These are phyloP conservation scores for Oxyria digyna DNA, from an alignment of 148 eudicot species.

Conservation along the genomic window DNA sequence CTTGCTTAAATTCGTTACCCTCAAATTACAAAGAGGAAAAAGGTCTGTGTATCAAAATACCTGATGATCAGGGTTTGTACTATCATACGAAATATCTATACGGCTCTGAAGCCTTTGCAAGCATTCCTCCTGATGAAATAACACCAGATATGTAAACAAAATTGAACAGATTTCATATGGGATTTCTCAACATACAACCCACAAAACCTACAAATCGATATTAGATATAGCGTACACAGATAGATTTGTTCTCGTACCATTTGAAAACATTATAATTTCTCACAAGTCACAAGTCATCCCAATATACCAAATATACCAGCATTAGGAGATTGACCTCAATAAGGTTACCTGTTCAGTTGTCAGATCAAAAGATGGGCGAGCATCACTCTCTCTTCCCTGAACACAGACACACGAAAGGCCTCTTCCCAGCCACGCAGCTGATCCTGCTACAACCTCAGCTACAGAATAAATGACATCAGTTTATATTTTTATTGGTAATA, in stretches of 20 bases:
- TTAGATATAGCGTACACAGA: not conserved
- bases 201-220: not conserved
- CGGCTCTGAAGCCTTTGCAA: slow-evolving; percentile 71
- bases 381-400: slow-evolving; percentile 85
- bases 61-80: slow-evolving; percentile 82
- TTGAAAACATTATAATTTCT: not conserved
- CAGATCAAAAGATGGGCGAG: slow-evolving; percentile 89
- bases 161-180: not conserved
- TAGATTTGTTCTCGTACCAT: not conserved
- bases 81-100: slow-evolving; percentile 74
- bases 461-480: slow-evolving; percentile 9
- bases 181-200: not conserved
- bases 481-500: not conserved
- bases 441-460: slow-evolving; percentile 96
- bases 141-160: not conserved
- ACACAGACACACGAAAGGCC: slow-evolving; percentile 99
- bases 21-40: not conserved
- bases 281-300: not conserved
- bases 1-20: not conserved
- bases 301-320: not conserved
- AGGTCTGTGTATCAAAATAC: slow-evolving; percentile 17
- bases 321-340: not conserved
- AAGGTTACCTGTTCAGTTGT: slow-evolving; percentile 60
- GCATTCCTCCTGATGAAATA: slow-evolving; percentile 65
- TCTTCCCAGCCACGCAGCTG: slow-evolving; percentile 96